Base-by-base conservation (phyloP, 495 filamentous ascomycete species). In the Hamigera avellanea region DNA sequence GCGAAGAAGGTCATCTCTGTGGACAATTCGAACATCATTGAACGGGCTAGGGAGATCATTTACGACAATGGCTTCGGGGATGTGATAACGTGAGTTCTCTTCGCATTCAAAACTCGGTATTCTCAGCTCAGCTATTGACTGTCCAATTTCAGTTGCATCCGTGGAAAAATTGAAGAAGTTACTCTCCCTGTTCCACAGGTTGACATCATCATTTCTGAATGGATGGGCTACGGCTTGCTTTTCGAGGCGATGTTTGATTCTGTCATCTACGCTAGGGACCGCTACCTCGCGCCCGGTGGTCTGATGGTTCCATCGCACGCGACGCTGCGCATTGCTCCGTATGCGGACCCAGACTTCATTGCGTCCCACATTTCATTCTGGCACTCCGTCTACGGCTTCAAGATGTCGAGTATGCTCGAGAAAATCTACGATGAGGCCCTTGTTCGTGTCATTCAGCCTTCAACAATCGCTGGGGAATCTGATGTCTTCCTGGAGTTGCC, bases 191-290 rank as follows among this genome's bases (percentile, higher is more conserved):
- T 88, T 45, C 60, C 66, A 35, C 76, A 93, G 52, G 93, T 99
- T 46, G 91, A 99, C 59, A 89, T 99, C 52, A 99, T 99, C 63
- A 85, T 99, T 42, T 93, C 85, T 19, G 91, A 99, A 65, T 99
- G 91, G 91, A 99, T 99, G 91, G 91, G 91, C 31, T 99, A 99
- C 67, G 93, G 91, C 65, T 74, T 99, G 31, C 75, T 96, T 28
- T 99, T 95, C 65, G 91, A 99, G 71, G 84, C 81, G 66, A 99
- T 99, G 91, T 65, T 99, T 40, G 89, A 94, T 42, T 93, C 84
- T 26, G 93, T 99, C 10, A 76, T 99, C 27, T 93, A 83, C 55
- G 91, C 91, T 14, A 76, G 91, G 48, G 89, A 99, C 70, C 75
- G 67, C 40, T 99, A 96, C 65, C 77, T 95, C 14, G 73, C 57